A percentile compares a stretch with the other conserved stretches of the same genome.
These are phyloP conservation scores for Alectoria sarmentosa DNA, from an alignment of 495 filamentous ascomycete species.

Conservation along the genomic window DNA sequence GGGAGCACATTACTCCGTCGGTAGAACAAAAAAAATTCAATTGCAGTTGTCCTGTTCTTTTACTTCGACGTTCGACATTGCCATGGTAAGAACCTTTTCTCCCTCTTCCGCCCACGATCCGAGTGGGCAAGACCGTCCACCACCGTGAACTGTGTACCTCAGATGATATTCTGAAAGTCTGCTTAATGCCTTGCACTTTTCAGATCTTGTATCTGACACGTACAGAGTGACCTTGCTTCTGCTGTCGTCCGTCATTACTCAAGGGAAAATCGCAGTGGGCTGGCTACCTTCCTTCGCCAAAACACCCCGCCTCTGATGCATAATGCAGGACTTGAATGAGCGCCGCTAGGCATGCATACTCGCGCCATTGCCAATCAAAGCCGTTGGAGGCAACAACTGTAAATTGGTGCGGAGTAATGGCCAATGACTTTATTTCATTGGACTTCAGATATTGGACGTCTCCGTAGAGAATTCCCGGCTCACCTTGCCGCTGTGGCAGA, in stretches of 20 bases:
- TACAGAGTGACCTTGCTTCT: not conserved
- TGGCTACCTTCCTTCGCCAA: not conserved
- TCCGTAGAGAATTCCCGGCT: not conserved
- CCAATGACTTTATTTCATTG: not conserved
- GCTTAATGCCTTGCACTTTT: not conserved
- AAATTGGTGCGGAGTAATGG: not conserved
- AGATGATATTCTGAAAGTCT: not conserved
- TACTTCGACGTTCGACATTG: not conserved
- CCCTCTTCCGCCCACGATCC: not conserved
- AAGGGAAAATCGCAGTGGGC: not conserved
- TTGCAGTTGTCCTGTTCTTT: too few species aligned
- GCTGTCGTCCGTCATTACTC: not conserved
- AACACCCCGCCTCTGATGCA: not conserved
- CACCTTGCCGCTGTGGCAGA: slow-evolving; percentile 3
- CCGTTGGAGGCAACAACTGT: not conserved
- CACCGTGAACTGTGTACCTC: not conserved
- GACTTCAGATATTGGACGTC: not conserved
- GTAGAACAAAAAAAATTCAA: too few species aligned
- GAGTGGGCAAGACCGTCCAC: not conserved
- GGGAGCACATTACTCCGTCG: too few species aligned
- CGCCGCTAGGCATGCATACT: not conserved
- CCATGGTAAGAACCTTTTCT: not conserved
- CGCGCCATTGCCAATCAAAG: not conserved
- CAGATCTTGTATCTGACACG: not conserved
- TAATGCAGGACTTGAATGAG: not conserved